phyloP scores from a whole-genome alignment of 2,329 filamentous ascomycete genomes.

The Diplodia sapinea region DNA sequence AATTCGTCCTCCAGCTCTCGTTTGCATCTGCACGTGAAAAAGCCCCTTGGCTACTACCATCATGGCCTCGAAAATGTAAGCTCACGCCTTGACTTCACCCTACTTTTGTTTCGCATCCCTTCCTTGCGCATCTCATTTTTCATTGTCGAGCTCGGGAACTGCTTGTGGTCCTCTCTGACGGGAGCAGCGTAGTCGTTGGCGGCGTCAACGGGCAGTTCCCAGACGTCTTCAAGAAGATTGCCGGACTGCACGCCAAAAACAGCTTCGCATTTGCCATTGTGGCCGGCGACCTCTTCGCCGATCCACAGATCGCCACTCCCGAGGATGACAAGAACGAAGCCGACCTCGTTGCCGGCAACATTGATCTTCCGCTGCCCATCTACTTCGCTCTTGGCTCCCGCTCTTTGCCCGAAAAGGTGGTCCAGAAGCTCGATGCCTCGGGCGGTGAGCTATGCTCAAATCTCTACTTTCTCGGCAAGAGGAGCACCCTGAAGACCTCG shows the following conservation, averaged over 20 bases:
- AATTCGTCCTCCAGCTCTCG: background rate
- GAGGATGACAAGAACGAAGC: conserved; percentile 61
- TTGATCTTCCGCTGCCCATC: conserved; percentile 77
- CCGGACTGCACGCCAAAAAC: conserved; percentile 83
- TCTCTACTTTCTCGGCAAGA: conserved; percentile 85
- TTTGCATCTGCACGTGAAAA: background rate
- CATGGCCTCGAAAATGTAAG: conserved; percentile 66
- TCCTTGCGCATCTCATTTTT: too few relatives aligned
- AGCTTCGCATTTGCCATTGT: conserved; percentile 85
- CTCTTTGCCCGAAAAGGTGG: conserved; percentile 72
- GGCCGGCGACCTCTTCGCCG: conserved; percentile 79
- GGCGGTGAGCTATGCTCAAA: conserved; percentile 81
- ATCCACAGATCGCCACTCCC: conserved; percentile 50
- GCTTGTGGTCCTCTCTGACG: background rate
- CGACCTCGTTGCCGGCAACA: conserved; percentile 72
- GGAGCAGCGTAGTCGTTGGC: conserved; percentile 75
- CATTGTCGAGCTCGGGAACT: background rate
- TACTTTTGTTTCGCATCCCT: background rate
- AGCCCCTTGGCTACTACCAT: background rate
- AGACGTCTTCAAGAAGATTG: conserved; percentile 78
- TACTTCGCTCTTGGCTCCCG: conserved; percentile 86
- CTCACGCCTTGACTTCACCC: conserved; percentile 14
- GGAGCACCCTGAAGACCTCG: conserved; percentile 84
- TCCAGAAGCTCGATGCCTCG: conserved; percentile 74
- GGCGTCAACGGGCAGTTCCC: conserved; percentile 79